phyloP scores from a whole-genome alignment of 1,284 basidiomycete genomes.

The Volvariella volvacea region DNA sequence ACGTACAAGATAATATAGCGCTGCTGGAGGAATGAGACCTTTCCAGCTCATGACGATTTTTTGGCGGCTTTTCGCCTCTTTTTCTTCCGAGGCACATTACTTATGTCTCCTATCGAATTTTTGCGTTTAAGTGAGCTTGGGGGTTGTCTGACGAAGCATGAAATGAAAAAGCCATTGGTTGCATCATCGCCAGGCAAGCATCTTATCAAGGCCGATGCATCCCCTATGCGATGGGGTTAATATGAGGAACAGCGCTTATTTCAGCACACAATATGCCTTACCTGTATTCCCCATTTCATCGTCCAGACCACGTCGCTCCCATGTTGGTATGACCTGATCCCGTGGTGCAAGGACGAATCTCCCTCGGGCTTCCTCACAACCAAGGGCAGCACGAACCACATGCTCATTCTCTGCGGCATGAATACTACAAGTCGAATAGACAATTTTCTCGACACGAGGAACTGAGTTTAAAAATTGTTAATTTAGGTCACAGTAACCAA shows the following conservation, averaged over 20 bases:
- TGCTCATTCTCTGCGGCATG: constrained; percentile 89
- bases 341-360: constrained; percentile 67
- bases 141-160: constrained; percentile 60
- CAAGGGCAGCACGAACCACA: constrained; percentile 58
- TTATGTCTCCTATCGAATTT: constrained; percentile 9
- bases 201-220: constrained; percentile 70
- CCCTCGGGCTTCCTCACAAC: constrained; percentile 55
- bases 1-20: too few relatives aligned
- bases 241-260: constrained; percentile 3
- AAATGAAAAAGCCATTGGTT: constrained; percentile 94
- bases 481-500: neutral
- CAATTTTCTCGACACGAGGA: constrained; percentile 69
- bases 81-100: too few relatives aligned
- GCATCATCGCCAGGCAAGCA: constrained; percentile 81
- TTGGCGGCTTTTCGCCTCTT: too few relatives aligned
- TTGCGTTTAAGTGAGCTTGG: constrained; percentile 12
- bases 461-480: constrained; percentile 26
- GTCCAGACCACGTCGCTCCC: constrained; percentile 71
- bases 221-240: constrained; percentile 27
- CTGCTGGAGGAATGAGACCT: too few relatives aligned
- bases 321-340: constrained; percentile 63
- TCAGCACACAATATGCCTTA: constrained; percentile 17
- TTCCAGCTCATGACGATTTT: too few relatives aligned
- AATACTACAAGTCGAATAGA: constrained; percentile 95
- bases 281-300: constrained; percentile 52